Percentiles rank a stretch among this genome's conserved stretches.
These are phyloP conservation scores for Fomitopsis pulvina DNA, from an alignment of 768 basidiomycete species.

Conservation along the genomic window DNA sequence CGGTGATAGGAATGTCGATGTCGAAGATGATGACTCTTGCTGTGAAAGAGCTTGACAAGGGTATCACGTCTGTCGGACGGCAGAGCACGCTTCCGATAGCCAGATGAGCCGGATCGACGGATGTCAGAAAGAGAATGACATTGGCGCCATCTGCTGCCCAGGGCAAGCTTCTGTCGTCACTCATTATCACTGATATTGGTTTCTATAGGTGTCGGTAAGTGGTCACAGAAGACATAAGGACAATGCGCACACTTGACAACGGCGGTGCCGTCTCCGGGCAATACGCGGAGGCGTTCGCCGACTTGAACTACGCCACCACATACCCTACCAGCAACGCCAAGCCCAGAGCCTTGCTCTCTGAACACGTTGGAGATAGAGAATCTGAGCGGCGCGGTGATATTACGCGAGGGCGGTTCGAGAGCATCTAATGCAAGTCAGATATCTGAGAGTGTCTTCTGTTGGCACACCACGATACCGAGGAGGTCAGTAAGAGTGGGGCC, in stretches of 20 bases:
- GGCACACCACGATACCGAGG: conserved; percentile 48
- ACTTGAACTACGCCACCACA: conserved; percentile 88
- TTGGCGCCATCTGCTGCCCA: conserved; percentile 93
- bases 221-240: neutral
- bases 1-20: conserved; percentile 80
- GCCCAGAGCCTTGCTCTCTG: conserved; percentile 76
- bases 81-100: conserved; percentile 89
- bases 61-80: conserved; percentile 61
- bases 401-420: conserved; percentile 73
- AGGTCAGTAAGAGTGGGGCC: conserved; percentile 82
- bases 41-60: conserved; percentile 68
- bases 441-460: neutral
- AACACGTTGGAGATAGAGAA: conserved; percentile 95
- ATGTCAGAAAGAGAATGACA: conserved; percentile 75
- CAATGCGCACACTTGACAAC: conserved; percentile 54
- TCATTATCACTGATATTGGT: conserved; percentile 62
- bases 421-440: conserved; percentile 43
- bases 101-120: conserved; percentile 82
- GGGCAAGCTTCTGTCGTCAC: conserved; percentile 66
- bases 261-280: conserved; percentile 90
- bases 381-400: conserved; percentile 70
- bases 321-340: conserved; percentile 76
- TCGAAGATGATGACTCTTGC: conserved; percentile 95
- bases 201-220: neutral
- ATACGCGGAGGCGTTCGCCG: conserved; percentile 78